Evolutionary conservation across 106 monocot species (phyloP).

Genomic region (Dactylorhiza incarnata): DNA sequence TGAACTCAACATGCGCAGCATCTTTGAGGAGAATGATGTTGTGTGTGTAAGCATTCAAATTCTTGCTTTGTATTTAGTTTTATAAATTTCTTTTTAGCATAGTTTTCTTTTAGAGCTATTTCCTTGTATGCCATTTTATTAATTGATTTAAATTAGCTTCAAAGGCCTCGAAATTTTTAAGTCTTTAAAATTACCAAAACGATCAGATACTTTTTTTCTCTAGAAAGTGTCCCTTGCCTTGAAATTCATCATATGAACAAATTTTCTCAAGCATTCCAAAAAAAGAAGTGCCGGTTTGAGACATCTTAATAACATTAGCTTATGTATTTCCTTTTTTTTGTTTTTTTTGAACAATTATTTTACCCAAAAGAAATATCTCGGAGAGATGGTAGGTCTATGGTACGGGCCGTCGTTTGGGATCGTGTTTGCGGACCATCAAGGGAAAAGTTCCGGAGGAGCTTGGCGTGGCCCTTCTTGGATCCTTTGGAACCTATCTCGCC

Average conservation of each 20-base stretch:
- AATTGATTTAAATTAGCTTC: neutral
- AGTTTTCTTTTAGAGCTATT: neutral
- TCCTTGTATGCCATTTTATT: neutral
- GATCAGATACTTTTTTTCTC: neutral
- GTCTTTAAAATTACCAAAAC: neutral
- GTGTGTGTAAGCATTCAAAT: slow-evolving; percentile 68
- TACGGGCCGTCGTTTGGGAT: no score
- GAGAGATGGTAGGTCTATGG: no score
- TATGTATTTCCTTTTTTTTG: no score
- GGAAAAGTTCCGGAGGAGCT: no score
- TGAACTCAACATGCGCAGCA: slow-evolving; percentile 98
- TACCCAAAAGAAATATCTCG: no score
- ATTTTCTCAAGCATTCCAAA: no score
- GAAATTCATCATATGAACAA: neutral
- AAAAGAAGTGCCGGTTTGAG: no score
- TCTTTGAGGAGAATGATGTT: slow-evolving; percentile 98
- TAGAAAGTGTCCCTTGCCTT: neutral
- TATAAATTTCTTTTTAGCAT: neutral
- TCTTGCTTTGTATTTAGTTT: neutral
- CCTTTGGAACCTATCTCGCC: no score
- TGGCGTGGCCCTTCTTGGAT: no score
- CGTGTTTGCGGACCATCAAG: no score
- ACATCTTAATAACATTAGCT: no score
- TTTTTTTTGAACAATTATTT: no score
- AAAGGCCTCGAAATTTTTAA: neutral